These are phyloP conservation scores for Cyberlindnera euphorbiiphila DNA, from an alignment of 805 yeast genomes.

Conservation along the genomic window DNA sequence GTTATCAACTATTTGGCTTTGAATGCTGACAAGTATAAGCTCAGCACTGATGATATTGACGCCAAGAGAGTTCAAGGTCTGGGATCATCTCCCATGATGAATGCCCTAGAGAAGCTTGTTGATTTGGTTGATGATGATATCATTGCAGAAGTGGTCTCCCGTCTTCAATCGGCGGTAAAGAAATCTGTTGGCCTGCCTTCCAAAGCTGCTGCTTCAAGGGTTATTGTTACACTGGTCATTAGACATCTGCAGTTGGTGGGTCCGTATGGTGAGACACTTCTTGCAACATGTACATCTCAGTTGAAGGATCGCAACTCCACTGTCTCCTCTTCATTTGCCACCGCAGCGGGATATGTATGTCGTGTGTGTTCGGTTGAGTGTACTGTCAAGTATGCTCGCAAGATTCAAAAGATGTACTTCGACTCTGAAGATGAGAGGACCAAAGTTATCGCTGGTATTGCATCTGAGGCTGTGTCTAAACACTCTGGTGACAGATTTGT, in stretches of 20 bases:
- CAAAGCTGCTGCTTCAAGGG: slow-evolving; percentile 77
- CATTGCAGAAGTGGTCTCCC: slow-evolving; percentile 37
- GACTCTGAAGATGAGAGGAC: slow-evolving; percentile 45
- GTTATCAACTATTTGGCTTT: slow-evolving; percentile 77
- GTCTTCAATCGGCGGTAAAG: slow-evolving; percentile 53
- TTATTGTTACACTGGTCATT: slow-evolving; percentile 59
- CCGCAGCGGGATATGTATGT: slow-evolving; percentile 74
- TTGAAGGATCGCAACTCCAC: slow-evolving; percentile 68
- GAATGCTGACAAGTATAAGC: slow-evolving; percentile 84
- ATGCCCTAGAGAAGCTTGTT: slow-evolving; percentile 69
- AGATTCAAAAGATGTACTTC: slow-evolving; percentile 55
- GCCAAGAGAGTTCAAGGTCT: slow-evolving; percentile 69
- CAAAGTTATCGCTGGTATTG: slow-evolving; percentile 52
- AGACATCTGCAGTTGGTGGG: slow-evolving; percentile 44
- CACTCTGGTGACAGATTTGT: slow-evolving; percentile 68
- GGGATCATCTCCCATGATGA: slow-evolving; percentile 85
- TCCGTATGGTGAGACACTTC: slow-evolving; percentile 59
- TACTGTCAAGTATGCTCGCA: slow-evolving; percentile 49
- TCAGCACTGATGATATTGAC: slow-evolving; percentile 70
- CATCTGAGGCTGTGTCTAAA: slow-evolving; percentile 62
- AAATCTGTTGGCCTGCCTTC: slow-evolving; percentile 87
- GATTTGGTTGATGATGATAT: slow-evolving; percentile 48
- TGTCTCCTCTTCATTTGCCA: slow-evolving; percentile 70
- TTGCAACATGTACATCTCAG: slow-evolving; percentile 55
- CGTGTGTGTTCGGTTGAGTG: slow-evolving; percentile 53